phyloP scores from a whole-genome alignment of 2,329 filamentous ascomycete genomes.

The Paracoccidioides brasiliensis region DNA sequence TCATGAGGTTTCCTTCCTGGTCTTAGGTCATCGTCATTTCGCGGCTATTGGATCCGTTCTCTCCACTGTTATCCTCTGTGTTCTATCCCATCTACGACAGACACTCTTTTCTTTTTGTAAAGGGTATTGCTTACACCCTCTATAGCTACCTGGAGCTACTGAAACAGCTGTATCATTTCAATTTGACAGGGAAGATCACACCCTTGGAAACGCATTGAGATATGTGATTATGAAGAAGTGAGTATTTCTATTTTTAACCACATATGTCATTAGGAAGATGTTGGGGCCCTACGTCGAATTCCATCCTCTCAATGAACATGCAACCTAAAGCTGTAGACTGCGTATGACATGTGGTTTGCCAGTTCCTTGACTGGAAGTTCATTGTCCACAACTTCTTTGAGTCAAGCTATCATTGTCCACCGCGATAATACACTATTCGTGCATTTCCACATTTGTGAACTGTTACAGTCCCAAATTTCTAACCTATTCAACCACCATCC shows the following conservation, averaged over 20 bases:
- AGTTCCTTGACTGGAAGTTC: too few relatives aligned
- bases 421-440: background rate
- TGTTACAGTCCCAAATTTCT: background rate
- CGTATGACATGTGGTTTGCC: background rate
- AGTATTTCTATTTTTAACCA: conserved; percentile 17
- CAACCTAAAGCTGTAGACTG: background rate
- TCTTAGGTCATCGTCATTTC: too few relatives aligned
- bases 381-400: background rate
- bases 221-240: conserved; percentile 99
- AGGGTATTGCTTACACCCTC: background rate
- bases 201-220: conserved; percentile 81
- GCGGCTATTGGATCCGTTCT: too few relatives aligned
- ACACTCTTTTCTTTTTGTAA: background rate
- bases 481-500: background rate
- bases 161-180: conserved; percentile 90
- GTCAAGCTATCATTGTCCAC: background rate
- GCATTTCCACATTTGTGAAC: background rate
- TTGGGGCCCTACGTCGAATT: background rate
- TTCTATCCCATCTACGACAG: background rate
- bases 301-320: background rate
- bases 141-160: conserved; percentile 65
- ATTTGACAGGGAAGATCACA: conserved; percentile 88
- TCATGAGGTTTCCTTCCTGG: too few relatives aligned
- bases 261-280: background rate
- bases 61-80: too few relatives aligned